Conservation (phyloP, 306 rosid genomes). For the cucumber (Cucumis sativus) region DNA sequence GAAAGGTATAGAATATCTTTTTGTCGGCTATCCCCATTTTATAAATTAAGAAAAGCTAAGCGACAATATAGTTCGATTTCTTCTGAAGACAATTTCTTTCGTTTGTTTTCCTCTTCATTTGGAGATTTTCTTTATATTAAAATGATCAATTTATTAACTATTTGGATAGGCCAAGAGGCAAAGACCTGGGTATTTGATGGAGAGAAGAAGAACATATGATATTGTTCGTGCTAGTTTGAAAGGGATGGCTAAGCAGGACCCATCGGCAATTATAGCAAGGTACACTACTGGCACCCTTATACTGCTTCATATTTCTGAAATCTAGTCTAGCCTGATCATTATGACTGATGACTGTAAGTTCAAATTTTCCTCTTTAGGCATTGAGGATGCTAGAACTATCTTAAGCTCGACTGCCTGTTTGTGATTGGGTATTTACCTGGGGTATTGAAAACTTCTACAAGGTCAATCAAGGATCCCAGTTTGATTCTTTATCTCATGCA, state of each 20-base stretch:
- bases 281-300: not conserved
- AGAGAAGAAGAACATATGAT: conserved; percentile 1
- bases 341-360: no score
- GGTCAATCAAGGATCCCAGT: not conserved
- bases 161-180: conserved; percentile 10
- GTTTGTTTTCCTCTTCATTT: not conserved
- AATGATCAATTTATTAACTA: not conserved
- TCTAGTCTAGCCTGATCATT: not conserved
- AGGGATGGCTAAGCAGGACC: not conserved
- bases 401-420: not conserved
- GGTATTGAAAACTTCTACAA: not conserved
- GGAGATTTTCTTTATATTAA: not conserved
- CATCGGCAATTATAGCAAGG: conserved; percentile 10
- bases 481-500: not conserved
- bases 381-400: not conserved
- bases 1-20: not conserved
- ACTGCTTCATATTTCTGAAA: not conserved
- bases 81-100: not conserved
- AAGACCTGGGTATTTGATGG: conserved; percentile 8
- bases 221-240: not conserved
- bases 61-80: not conserved
- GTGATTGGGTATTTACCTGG: not conserved
- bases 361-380: not conserved
- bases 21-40: not conserved
- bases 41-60: not conserved